Conservation (phyloP, 805 yeast species). For the Zygotorulaspora danielsina region DNA sequence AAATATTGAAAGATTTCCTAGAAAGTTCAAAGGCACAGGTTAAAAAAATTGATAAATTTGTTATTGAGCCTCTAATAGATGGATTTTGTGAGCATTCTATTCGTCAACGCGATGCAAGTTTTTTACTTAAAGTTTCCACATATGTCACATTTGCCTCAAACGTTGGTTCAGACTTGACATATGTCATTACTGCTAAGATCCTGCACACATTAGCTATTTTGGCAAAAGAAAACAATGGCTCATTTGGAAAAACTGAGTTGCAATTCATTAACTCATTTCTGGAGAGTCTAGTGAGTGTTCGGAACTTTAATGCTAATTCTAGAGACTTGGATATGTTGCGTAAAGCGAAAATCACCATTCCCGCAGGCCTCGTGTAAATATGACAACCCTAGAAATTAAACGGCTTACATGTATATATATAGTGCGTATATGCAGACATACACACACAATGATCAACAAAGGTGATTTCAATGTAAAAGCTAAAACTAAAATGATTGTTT, state of each 20-base stretch:
- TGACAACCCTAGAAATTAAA: not conserved
- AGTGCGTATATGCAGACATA: not conserved
- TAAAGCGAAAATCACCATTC: slow-evolving; percentile 14
- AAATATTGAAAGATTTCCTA: slow-evolving; percentile 22
- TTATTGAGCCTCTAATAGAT: slow-evolving; percentile 20
- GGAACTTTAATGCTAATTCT: slow-evolving; percentile 15
- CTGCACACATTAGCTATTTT: slow-evolving; percentile 13
- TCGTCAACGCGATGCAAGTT: slow-evolving; percentile 13
- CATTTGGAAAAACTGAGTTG: slow-evolving; percentile 9
- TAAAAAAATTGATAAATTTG: slow-evolving; percentile 6
- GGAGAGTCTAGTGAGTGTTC: slow-evolving; percentile 9
- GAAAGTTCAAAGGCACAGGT: slow-evolving; percentile 10
- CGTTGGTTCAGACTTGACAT: slow-evolving; percentile 13
- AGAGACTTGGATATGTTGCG: slow-evolving; percentile 16
- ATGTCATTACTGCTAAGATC: slow-evolving; percentile 14
- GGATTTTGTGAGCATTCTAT: slow-evolving; percentile 23
- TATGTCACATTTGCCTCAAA: slow-evolving; percentile 21
- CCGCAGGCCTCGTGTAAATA: slow-evolving; percentile 8
- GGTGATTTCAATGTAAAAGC: too few species aligned
- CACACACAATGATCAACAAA: not conserved
- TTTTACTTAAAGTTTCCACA: slow-evolving; percentile 16
- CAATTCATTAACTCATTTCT: slow-evolving; percentile 13
- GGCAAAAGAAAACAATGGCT: slow-evolving; percentile 12
- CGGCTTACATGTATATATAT: not conserved
- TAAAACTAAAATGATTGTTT: not conserved